Evolutionary conservation across 441 rosid genomes (phyloP), one percentile per base, ranked within the genome.

Genomic region (Manihot esculenta): DNA sequence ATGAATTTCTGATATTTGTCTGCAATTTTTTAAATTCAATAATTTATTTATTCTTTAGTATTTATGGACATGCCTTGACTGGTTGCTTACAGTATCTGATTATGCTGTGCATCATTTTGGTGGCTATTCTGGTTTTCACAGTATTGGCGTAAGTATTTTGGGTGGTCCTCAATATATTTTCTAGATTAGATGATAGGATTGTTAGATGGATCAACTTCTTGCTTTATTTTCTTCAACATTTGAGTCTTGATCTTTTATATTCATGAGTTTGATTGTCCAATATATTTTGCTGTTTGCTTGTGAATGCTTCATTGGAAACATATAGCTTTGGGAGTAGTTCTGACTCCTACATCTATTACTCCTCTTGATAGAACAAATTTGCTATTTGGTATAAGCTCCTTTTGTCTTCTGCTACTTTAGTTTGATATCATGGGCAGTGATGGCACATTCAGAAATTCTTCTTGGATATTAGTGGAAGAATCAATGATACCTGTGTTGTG

Each of bases 51-150:
- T 48, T 63, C 67, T 24, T 38, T 24, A 24, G 7, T 65, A 23
- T 62, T 63, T 63, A 48, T 84, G 73, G 49, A 56, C 61, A 64
- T 66, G 69, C 84, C 92, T 88, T 83, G 84, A 88, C 84, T 50
- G 73, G 24, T 73, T 49, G 24, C 73, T 77, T 72, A 70, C 85
- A 94, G 97, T 94, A 91, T 82, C 82, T 91, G 75, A 79, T 77
- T 1, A 57, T 87, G 86, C 81, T 94, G 77, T 84, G 89, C 83
- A 70, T 89, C 49, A 79, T 88, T 72, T 83, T 94, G 85, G 81
- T 94, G 26, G 95, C 85, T 6, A 90, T 94, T 75, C 90, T 90
- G 72, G 85, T 90, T 38, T 94, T 94, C 79, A 94, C 99, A 0
- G 97, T 94, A 14, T 73, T 91, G 78, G 98, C 96, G 96, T 94